A percentile compares a stretch with the other conserved stretches of the same genome.
Conservation (phyloP, 2,329 filamentous ascomycete genomes). For the Camillea tinctor region DNA sequence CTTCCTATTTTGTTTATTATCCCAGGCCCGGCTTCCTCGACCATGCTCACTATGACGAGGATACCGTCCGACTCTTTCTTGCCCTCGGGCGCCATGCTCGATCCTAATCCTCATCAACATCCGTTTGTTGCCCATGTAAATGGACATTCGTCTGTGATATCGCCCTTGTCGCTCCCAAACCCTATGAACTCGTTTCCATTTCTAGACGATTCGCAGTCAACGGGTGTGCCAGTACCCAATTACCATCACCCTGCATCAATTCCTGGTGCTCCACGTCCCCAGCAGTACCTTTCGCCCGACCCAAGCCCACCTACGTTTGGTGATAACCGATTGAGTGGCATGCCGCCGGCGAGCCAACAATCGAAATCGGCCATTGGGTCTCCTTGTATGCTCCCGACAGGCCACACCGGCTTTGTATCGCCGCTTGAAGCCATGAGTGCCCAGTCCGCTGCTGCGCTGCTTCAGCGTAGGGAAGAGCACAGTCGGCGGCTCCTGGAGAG, state of each 20-base stretch:
- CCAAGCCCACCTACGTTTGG: slow-evolving; percentile 20
- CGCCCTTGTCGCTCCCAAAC: slow-evolving; percentile 39
- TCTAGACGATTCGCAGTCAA: slow-evolving; percentile 34
- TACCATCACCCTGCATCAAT: slow-evolving; percentile 24
- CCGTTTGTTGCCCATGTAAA: slow-evolving; percentile 25
- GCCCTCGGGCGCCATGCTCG: slow-evolving; percentile 38
- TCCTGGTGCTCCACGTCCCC: slow-evolving; percentile 17
- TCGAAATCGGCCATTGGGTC: slow-evolving; percentile 20
- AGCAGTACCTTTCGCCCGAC: slow-evolving; percentile 26
- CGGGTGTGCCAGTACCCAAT: slow-evolving; percentile 19
- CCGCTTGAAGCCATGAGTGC: slow-evolving; percentile 22
- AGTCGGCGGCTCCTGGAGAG: slow-evolving; percentile 39
- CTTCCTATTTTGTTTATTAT: background rate
- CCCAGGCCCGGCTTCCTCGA: slow-evolving; percentile 10
- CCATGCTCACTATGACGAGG: slow-evolving; percentile 41
- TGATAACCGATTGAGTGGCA: slow-evolving; percentile 30
- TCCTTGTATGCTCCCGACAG: slow-evolving; percentile 18
- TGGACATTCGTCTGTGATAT: slow-evolving; percentile 37
- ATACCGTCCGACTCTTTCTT: slow-evolving; percentile 43
- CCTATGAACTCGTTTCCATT: slow-evolving; percentile 35
- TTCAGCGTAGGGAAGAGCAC: slow-evolving; percentile 29
- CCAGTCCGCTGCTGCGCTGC: slow-evolving; percentile 20
- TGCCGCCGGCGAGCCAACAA: slow-evolving; percentile 30
- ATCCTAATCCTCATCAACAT: slow-evolving; percentile 32
- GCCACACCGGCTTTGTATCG: slow-evolving; percentile 13